These are phyloP conservation scores for Thozetella sp. DNA, from an alignment of 495 filamentous ascomycete species.

Conservation along the genomic window DNA sequence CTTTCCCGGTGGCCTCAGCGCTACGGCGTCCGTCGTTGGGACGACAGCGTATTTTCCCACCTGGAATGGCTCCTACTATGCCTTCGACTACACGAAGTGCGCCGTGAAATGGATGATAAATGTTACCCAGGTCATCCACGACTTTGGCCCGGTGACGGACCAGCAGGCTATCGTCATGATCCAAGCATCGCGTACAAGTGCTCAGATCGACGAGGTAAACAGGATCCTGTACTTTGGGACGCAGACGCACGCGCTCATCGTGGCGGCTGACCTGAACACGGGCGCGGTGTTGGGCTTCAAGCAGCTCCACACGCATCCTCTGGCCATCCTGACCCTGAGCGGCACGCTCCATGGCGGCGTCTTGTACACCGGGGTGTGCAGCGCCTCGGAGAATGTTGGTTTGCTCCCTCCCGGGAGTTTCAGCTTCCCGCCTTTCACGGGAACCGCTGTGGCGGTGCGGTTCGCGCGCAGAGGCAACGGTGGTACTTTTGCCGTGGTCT, in stretches of 20 bases:
- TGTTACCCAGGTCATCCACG: constrained; percentile 18
- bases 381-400: constrained; percentile 15
- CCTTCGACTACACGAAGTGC: constrained; percentile 24
- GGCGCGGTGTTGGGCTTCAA: constrained; percentile 13
- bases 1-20: constrained; percentile 18
- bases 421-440: constrained; percentile 27
- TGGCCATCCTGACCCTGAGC: constrained; percentile 22
- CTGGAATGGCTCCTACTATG: constrained; percentile 27
- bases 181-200: constrained; percentile 22
- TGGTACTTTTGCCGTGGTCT: constrained; percentile 14
- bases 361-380: constrained; percentile 25
- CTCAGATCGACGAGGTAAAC: constrained; percentile 14
- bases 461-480: constrained; percentile 11
- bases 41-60: constrained; percentile 29
- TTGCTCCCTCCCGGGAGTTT: constrained; percentile 12
- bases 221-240: constrained; percentile 27
- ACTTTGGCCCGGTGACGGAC: constrained; percentile 9
- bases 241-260: constrained; percentile 19
- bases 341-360: constrained; percentile 24
- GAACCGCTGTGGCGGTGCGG: constrained; percentile 18
- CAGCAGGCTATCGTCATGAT: not conserved
- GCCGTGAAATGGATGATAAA: constrained; percentile 25
- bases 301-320: constrained; percentile 24
- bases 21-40: constrained; percentile 18
- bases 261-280: constrained; percentile 18